phyloP scores from a whole-genome alignment of 805 yeast species.

The Starmerella tilneyi region DNA sequence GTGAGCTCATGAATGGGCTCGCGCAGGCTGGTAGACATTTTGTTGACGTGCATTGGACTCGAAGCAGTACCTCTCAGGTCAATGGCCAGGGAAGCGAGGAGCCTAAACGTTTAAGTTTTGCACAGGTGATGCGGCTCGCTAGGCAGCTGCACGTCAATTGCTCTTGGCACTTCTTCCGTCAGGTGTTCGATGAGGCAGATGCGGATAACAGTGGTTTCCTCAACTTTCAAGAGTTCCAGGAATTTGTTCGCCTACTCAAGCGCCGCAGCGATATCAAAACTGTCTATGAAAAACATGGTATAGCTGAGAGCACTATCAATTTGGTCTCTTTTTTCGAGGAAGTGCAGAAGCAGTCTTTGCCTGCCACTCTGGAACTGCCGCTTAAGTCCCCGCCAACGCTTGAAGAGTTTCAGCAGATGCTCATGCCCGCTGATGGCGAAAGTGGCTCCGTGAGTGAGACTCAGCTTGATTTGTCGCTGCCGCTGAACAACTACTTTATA shows the following conservation, averaged over 20 bases:
- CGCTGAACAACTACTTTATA: conserved; percentile 75
- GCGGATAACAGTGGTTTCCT: conserved; percentile 41
- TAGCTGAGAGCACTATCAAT: conserved; percentile 12
- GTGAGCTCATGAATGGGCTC: conserved; percentile 52
- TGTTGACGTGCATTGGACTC: conserved; percentile 53
- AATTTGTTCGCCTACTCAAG: conserved; percentile 59
- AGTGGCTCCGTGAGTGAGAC: background rate
- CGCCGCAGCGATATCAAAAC: conserved; percentile 48
- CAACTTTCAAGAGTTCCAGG: conserved; percentile 62
- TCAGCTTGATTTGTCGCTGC: conserved; percentile 40
- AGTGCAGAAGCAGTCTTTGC: conserved; percentile 16
- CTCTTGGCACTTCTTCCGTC: conserved; percentile 41
- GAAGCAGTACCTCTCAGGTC: background rate
- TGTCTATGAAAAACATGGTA: conserved; percentile 39
- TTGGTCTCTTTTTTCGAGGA: conserved; percentile 10
- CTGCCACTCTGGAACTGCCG: conserved; percentile 10
- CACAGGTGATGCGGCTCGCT: conserved; percentile 58
- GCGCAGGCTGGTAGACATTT: conserved; percentile 54
- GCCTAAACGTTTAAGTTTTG: conserved; percentile 38
- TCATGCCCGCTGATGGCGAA: conserved; percentile 25
- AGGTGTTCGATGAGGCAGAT: conserved; percentile 48
- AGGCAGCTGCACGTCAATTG: conserved; percentile 63
- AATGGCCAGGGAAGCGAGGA: conserved; percentile 17
- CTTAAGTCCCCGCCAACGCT: conserved; percentile 17
- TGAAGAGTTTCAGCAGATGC: conserved; percentile 34